Percentiles rank a stretch among this genome's conserved stretches.
These are phyloP conservation scores for Tuber calosporum DNA, from an alignment of 495 filamentous ascomycete genomes.

Conservation along the genomic window DNA sequence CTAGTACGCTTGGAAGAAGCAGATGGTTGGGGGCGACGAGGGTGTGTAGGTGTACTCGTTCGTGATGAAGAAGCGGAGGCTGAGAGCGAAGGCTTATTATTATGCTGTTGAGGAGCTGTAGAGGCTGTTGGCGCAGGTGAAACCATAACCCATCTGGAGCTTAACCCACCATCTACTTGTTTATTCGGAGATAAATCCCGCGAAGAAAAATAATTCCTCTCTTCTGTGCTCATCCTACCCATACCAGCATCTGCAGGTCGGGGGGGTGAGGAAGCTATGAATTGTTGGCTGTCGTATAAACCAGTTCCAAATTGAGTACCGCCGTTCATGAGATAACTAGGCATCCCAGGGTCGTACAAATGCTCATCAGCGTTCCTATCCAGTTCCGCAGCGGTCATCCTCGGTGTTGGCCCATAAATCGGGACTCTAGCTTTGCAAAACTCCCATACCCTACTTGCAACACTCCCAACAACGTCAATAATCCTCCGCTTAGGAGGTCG, in stretches of 20 bases:
- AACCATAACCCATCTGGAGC: slow-evolving; percentile 39
- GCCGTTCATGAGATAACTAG: slow-evolving; percentile 15
- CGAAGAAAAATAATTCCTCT: slow-evolving; percentile 1
- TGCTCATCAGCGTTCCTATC: slow-evolving; percentile 8
- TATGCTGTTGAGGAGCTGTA: slow-evolving; percentile 24
- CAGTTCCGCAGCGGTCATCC: slow-evolving; percentile 11
- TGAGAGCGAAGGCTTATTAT: slow-evolving; percentile 3
- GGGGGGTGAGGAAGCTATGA: neutral
- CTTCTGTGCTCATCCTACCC: neutral
- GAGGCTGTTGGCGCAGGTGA: slow-evolving; percentile 29
- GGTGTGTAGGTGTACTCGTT: slow-evolving; percentile 11
- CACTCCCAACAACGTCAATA: slow-evolving; percentile 41
- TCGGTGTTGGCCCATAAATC: slow-evolving; percentile 23
- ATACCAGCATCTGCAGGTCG: neutral
- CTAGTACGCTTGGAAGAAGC: slow-evolving; percentile 13
- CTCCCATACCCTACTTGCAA: slow-evolving; percentile 40
- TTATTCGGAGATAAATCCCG: slow-evolving; percentile 6
- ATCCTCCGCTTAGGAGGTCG: slow-evolving; percentile 34
- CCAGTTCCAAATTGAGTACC: slow-evolving; percentile 21
- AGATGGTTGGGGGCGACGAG: slow-evolving; percentile 7
- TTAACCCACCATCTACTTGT: slow-evolving; percentile 18
- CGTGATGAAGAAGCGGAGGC: slow-evolving; percentile 6
- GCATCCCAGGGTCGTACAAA: slow-evolving; percentile 22
- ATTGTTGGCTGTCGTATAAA: neutral
- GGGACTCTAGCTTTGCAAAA: slow-evolving; percentile 39